These are phyloP conservation scores for Kernera saxatilis DNA, from an alignment of 345 rosid species.

Conservation along the genomic window DNA sequence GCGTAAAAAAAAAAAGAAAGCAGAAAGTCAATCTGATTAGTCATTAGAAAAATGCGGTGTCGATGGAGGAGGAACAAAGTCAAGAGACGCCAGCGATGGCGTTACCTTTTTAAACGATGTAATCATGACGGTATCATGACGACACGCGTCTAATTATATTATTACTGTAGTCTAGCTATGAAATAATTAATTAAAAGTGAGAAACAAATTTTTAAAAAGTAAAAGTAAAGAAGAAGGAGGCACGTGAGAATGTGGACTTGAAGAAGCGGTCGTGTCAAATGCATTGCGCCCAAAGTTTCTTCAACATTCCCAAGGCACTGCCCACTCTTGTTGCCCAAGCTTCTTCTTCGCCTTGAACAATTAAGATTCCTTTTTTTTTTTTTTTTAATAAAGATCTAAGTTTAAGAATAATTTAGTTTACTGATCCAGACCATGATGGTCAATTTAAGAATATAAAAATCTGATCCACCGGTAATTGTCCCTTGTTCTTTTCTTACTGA, in stretches of 20 bases:
- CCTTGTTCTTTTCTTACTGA: no score
- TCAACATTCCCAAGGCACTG: slow-evolving; percentile 16
- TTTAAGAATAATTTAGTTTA: neutral
- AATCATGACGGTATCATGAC: slow-evolving; percentile 29
- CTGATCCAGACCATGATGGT: neutral
- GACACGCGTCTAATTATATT: neutral
- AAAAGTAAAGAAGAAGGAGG: neutral
- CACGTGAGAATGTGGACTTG: slow-evolving; percentile 32
- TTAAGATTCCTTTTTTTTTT: neutral
- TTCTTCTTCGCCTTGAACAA: neutral
- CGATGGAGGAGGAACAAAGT: neutral
- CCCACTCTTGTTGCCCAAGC: slow-evolving; percentile 19
- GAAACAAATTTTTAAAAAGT: neutral
- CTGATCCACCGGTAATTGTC: no score
- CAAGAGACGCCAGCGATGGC: slow-evolving; percentile 25
- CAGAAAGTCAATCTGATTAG: slow-evolving; percentile 1
- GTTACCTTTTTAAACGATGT: slow-evolving; percentile 14
- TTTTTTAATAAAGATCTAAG: neutral
- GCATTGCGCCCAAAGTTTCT: slow-evolving; percentile 15
- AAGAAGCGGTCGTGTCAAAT: slow-evolving; percentile 16
- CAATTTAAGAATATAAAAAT: no score
- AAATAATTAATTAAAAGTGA: neutral
- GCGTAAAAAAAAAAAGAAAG: neutral
- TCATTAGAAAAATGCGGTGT: neutral
- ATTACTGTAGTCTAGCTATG: neutral